Percentiles rank a stretch among this genome's conserved stretches.
These are phyloP conservation scores for Coemansia sp. DNA, from an alignment of 192 early-diverging fungal species.

Conservation along the genomic window DNA sequence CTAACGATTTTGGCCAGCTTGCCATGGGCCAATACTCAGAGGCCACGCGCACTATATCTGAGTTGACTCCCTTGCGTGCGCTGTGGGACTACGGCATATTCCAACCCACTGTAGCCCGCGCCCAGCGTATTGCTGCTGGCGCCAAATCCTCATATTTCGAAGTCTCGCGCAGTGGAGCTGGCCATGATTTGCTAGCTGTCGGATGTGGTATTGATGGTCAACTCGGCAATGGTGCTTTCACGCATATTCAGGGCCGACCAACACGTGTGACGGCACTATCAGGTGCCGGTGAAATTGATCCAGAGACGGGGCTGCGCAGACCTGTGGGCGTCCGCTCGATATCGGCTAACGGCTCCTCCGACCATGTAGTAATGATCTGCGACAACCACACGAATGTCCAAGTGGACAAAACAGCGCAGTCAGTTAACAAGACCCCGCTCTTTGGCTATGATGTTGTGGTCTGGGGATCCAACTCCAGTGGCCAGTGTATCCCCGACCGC, in stretches of 20 bases:
- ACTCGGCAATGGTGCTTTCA: slow-evolving; percentile 32
- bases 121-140: slow-evolving; percentile 35
- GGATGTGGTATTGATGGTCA: slow-evolving; percentile 50
- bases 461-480: slow-evolving; percentile 40
- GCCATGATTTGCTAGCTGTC: slow-evolving; percentile 25
- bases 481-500: slow-evolving; percentile 44
- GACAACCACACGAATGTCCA: slow-evolving; percentile 44
- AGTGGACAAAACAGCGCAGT: slow-evolving; percentile 27
- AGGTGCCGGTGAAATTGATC: slow-evolving; percentile 21
- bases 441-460: slow-evolving; percentile 47
- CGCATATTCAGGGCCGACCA: slow-evolving; percentile 37
- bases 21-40: slow-evolving; percentile 34
- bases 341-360: slow-evolving; percentile 12
- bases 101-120: slow-evolving; percentile 11
- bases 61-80: slow-evolving; percentile 19
- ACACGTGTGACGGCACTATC: slow-evolving; percentile 18
- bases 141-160: slow-evolving; percentile 35
- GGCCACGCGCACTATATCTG: slow-evolving; percentile 23
- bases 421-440: slow-evolving; percentile 15
- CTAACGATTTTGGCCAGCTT: slow-evolving; percentile 53
- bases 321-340: slow-evolving; percentile 31
- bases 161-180: slow-evolving; percentile 8
- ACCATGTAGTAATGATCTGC: slow-evolving; percentile 36
- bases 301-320: not conserved
- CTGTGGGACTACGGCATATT: slow-evolving; percentile 31